phyloP scores from a whole-genome alignment of 2,329 filamentous ascomycete genomes.

The Hypoxylon sp. region DNA sequence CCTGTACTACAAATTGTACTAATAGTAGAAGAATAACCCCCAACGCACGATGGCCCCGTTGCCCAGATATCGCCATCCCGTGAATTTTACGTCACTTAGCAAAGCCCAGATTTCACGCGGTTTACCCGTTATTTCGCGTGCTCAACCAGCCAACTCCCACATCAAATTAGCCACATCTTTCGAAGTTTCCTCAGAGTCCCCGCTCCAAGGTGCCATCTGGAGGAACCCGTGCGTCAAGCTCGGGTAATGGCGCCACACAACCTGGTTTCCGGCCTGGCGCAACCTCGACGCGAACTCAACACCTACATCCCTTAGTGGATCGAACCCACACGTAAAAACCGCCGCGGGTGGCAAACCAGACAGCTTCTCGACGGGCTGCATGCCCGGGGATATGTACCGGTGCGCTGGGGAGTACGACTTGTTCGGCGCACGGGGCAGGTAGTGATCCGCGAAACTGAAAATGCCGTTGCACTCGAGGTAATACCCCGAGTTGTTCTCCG shows the following conservation, averaged over 20 bases:
- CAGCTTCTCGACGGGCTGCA: slow-evolving; percentile 47
- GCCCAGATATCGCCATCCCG: no score
- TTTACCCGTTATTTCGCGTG: no score
- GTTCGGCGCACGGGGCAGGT: slow-evolving; percentile 43
- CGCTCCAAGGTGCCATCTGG: slow-evolving; percentile 52
- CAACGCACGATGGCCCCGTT: no score
- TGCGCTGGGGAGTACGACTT: slow-evolving; percentile 43
- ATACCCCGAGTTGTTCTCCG: slow-evolving; percentile 53
- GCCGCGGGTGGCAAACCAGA: slow-evolving; percentile 46
- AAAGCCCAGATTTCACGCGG: no score
- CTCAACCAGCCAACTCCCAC: slow-evolving; percentile 12
- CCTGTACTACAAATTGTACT: no score
- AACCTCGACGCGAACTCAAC: slow-evolving; percentile 52
- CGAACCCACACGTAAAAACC: slow-evolving; percentile 53
- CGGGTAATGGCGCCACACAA: slow-evolving; percentile 49
- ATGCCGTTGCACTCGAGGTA: slow-evolving; percentile 55
- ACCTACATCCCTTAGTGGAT: slow-evolving; percentile 51
- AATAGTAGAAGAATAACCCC: no score
- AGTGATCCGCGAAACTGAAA: slow-evolving; percentile 54
- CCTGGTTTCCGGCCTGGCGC: slow-evolving; percentile 47
- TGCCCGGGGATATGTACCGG: slow-evolving; percentile 52
- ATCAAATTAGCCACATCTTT: slow-evolving; percentile 23
- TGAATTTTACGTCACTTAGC: no score
- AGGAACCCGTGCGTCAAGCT: slow-evolving; percentile 50
- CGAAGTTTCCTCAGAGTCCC: slow-evolving; percentile 43